Evolutionary conservation across 345 rosid species (phyloP), one percentile per base, ranked within the genome.

Genomic region (Rhodamnia argentea): DNA sequence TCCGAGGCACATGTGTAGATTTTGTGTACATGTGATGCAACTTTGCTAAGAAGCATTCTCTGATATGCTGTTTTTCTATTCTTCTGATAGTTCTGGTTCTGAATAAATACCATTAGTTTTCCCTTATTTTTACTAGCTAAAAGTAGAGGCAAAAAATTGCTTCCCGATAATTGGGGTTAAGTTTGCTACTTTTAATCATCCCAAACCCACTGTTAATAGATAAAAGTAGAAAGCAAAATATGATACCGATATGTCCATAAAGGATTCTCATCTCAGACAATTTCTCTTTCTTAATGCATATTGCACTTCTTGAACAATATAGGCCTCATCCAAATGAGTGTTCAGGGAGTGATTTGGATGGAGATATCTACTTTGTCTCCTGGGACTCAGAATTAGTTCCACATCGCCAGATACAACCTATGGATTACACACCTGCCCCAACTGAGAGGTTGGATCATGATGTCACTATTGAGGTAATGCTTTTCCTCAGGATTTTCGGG

Each of bases 291-390:
- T 84, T 83, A 26, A 10, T 44, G 53, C 32, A 23, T 52, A 51
- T 1, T 86, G 27, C 6, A 0, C 22, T 70, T 53, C 51, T 64
- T 64, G 76, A 64, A 64, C 16, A 23, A 64, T 15, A 29, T 82
- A 95, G 98, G 89, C 96, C 98, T 13, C 98, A 95, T 84, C 94
- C 98, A 53, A 93, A 95, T 83, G 96, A 95, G 84, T 94, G 98
- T 54, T 95, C 96, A 0, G 98, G 96, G 84, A 95, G 98, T 91
- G 97, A 94, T 90, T 87, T 95, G 89, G 96, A 95, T 82, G 98
- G 98, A 53, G 97, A 95, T 87, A 90, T 94, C 57, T 95, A 95
- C 86, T 95, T 94, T 86, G 95, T 95, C 85, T 93, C 94, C 84
- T 94, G 97, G 98, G 98, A 95, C 85, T 52, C 76, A 26, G 94